Evolutionary conservation across 495 filamentous ascomycete genomes (phyloP).

Genomic region (Trichoderma asperelloides): DNA sequence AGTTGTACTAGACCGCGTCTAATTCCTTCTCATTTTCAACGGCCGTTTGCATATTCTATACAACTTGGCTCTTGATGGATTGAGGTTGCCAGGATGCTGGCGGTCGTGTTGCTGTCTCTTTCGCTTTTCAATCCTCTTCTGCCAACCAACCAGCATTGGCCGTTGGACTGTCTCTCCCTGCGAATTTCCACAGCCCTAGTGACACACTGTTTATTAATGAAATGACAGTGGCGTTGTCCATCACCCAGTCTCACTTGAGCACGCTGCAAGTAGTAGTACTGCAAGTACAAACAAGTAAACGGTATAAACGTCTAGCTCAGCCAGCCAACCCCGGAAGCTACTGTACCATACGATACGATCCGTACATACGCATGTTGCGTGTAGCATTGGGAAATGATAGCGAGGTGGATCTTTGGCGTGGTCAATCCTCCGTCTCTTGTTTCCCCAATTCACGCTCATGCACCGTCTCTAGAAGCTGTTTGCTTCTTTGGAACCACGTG

Average conservation of each 20-base stretch:
- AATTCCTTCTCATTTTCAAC: background rate
- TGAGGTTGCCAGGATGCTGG: background rate
- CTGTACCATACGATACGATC: background rate
- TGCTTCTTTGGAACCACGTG: constrained; percentile 6
- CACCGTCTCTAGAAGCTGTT: background rate
- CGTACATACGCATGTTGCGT: background rate
- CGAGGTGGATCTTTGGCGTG: background rate
- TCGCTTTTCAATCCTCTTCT: background rate
- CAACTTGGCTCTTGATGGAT: background rate
- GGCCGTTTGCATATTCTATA: background rate
- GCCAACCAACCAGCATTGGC: background rate
- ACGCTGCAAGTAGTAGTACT: background rate
- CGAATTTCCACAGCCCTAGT: constrained; percentile 4
- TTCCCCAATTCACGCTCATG: background rate
- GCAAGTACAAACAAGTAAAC: background rate
- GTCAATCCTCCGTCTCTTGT: background rate
- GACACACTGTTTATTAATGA: background rate
- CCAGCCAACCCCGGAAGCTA: background rate
- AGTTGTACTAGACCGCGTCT: background rate
- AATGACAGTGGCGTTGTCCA: background rate
- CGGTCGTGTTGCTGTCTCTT: background rate
- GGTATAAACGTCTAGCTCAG: background rate
- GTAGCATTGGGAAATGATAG: background rate
- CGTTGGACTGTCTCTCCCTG: background rate
- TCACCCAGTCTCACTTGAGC: background rate